A percentile compares a stretch with the other conserved stretches of the same genome.
phyloP scores from a whole-genome alignment of 1,284 basidiomycete species.

The Cryptococcus maquisensis region DNA sequence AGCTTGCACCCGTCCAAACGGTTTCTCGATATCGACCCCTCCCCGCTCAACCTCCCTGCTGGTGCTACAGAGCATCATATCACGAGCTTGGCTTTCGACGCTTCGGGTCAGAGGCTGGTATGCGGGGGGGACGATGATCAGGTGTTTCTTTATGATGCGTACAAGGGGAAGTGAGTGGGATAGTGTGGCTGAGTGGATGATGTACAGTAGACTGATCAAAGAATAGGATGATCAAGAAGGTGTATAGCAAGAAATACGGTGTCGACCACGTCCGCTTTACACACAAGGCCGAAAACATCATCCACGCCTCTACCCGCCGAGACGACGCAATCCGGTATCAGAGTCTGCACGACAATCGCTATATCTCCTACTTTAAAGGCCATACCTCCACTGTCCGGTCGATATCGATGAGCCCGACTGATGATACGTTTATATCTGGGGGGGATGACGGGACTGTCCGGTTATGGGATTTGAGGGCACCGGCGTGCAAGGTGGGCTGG shows the following conservation, averaged over 20 bases:
- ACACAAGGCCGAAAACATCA: slow-evolving; percentile 75
- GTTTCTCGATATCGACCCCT: no score
- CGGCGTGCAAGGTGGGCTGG: slow-evolving; percentile 59
- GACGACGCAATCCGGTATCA: slow-evolving; percentile 91
- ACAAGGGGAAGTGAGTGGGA: slow-evolving; percentile 80
- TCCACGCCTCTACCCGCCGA: slow-evolving; percentile 92
- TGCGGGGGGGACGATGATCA: slow-evolving; percentile 92
- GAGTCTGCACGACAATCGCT: slow-evolving; percentile 92
- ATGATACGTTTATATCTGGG: slow-evolving; percentile 93
- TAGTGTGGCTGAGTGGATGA: neutral
- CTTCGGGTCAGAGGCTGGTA: slow-evolving; percentile 76
- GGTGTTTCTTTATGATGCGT: slow-evolving; percentile 82
- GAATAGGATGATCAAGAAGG: slow-evolving; percentile 65
- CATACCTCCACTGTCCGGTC: slow-evolving; percentile 86
- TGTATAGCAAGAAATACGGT: slow-evolving; percentile 95
- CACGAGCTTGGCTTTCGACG: slow-evolving; percentile 86
- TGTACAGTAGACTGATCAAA: neutral
- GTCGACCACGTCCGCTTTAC: slow-evolving; percentile 91
- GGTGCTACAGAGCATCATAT: slow-evolving; percentile 50
- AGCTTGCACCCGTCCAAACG: neutral
- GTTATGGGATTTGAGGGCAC: slow-evolving; percentile 86
- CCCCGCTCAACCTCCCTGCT: no score
- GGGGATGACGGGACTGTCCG: slow-evolving; percentile 93
- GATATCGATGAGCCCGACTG: slow-evolving; percentile 83
- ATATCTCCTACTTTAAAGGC: slow-evolving; percentile 90